A percentile compares a stretch with the other conserved stretches of the same genome.
These are phyloP conservation scores for Neofusicoccum sp. DNA, from an alignment of 2,329 filamentous ascomycete species.

Conservation along the genomic window DNA sequence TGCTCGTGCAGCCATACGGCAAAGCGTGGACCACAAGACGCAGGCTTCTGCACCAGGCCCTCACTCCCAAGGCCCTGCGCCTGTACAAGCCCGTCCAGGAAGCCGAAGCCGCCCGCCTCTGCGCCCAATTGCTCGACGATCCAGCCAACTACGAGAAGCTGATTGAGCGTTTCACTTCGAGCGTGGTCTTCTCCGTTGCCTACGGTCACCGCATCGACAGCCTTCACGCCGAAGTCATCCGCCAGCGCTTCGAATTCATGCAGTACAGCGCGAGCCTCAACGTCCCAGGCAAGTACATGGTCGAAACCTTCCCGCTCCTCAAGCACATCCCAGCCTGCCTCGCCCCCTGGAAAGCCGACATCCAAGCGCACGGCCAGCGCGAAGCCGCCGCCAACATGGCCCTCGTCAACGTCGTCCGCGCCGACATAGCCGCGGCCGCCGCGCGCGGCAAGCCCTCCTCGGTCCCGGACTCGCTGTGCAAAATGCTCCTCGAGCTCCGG, in stretches of 20 bases:
- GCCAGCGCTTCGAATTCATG: slow-evolving; percentile 49
- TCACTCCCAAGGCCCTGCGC: slow-evolving; percentile 44
- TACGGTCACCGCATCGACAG: slow-evolving; percentile 54
- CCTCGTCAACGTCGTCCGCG: slow-evolving; percentile 41
- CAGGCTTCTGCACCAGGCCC: slow-evolving; percentile 43
- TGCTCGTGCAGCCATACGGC: slow-evolving; percentile 51
- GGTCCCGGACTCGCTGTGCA: slow-evolving; percentile 45
- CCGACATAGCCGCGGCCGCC: slow-evolving; percentile 35
- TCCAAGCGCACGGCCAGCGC: slow-evolving; percentile 37
- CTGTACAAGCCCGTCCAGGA: slow-evolving; percentile 51
- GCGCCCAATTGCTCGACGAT: slow-evolving; percentile 41
- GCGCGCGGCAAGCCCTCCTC: slow-evolving; percentile 4
- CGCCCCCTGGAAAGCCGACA: slow-evolving; percentile 50
- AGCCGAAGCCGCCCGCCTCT: slow-evolving; percentile 48
- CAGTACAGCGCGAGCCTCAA: slow-evolving; percentile 50
- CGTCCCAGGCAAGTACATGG: slow-evolving; percentile 46
- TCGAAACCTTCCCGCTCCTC: slow-evolving; percentile 46
- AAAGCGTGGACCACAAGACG: slow-evolving; percentile 47
- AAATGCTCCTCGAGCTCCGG: slow-evolving; percentile 43
- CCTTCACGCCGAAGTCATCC: slow-evolving; percentile 47
- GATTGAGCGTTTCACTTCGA: slow-evolving; percentile 50
- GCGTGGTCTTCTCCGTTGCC: slow-evolving; percentile 51
- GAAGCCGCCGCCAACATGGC: slow-evolving; percentile 44
- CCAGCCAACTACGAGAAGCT: slow-evolving; percentile 46
- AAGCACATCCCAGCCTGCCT: slow-evolving; percentile 46